Evolutionary conservation across 2,329 filamentous ascomycete genomes (phyloP).

Genomic region (Colletotrichum spaethianum): DNA sequence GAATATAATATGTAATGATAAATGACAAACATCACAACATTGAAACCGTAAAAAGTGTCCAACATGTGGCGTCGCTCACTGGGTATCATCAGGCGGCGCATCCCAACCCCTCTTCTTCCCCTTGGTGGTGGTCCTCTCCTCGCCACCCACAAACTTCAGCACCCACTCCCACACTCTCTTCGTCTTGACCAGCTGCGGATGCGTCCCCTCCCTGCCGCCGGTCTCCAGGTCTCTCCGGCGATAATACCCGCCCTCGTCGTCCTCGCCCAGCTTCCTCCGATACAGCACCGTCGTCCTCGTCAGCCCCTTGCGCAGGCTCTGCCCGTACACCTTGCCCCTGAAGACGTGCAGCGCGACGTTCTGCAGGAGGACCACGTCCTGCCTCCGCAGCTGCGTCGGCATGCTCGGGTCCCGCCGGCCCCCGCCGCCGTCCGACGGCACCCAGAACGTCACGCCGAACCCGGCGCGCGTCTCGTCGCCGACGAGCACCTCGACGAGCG

Average conservation of each 20-base stretch:
- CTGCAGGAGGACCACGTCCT: constrained; percentile 84
- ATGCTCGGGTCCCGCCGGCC: not conserved
- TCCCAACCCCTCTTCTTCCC: constrained; percentile 51
- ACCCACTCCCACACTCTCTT: constrained; percentile 82
- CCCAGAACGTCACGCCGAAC: constrained; percentile 89
- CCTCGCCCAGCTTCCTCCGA: constrained; percentile 65
- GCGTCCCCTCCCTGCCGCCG: constrained; percentile 40
- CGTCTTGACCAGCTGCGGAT: constrained; percentile 74
- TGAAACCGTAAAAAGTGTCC: too few relatives aligned
- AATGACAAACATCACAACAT: not conserved
- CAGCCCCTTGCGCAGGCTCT: constrained; percentile 80
- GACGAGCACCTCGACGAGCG: constrained; percentile 83
- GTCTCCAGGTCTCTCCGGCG: constrained; percentile 62
- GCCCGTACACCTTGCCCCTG: constrained; percentile 83
- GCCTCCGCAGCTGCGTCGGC: constrained; percentile 66
- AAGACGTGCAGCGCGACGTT: constrained; percentile 87
- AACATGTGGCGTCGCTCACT: constrained; percentile 43
- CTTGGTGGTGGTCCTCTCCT: constrained; percentile 35
- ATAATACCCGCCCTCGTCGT: constrained; percentile 71
- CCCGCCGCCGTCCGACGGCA: constrained; percentile 59
- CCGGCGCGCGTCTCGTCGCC: constrained; percentile 88
- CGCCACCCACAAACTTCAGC: constrained; percentile 73
- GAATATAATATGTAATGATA: constrained; percentile 23
- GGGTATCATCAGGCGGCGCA: constrained; percentile 57
- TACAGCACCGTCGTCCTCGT: constrained; percentile 79